A percentile compares a stretch with the other conserved stretches of the same genome.
Evolutionary conservation across 2,329 filamentous ascomycete species (phyloP).

Genomic region (Rhynchosporium graminicola): DNA sequence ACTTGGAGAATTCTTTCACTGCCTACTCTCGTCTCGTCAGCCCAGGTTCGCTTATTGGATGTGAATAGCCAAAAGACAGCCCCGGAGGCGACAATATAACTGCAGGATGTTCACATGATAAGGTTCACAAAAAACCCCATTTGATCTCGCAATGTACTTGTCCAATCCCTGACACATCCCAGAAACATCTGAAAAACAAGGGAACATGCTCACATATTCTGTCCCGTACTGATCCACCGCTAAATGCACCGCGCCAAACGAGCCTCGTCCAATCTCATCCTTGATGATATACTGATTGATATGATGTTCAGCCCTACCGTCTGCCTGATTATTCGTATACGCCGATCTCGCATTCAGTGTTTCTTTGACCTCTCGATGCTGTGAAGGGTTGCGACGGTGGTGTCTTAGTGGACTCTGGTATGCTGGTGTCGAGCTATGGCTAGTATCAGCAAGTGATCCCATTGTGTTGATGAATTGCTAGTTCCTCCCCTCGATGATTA

Average conservation of each 20-base stretch:
- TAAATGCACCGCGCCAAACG: conserved; percentile 90
- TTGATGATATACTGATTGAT: conserved; percentile 96
- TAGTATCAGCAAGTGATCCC: conserved; percentile 25
- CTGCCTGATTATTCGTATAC: conserved; percentile 80
- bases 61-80: neutral
- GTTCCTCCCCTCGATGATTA: neutral
- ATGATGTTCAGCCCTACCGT: conserved; percentile 77
- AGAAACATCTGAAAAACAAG: neutral
- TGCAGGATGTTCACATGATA: neutral
- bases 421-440: conserved; percentile 49
- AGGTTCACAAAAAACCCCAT: no score
- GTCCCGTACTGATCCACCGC: conserved; percentile 87
- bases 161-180: neutral
- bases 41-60: conserved; percentile 15
- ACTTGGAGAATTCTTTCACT: conserved; percentile 96
- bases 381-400: conserved; percentile 61
- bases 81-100: neutral
- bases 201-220: conserved; percentile 73
- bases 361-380: conserved; percentile 71
- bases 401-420: conserved; percentile 64
- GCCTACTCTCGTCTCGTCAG: conserved; percentile 56
- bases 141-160: neutral
- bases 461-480: neutral
- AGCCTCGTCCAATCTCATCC: conserved; percentile 95
- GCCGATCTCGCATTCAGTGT: conserved; percentile 87